Evolutionary conservation across 129 eudicot species (phyloP), one percentile per base, ranked within the genome.

Genomic region (Arctium lappa): DNA sequence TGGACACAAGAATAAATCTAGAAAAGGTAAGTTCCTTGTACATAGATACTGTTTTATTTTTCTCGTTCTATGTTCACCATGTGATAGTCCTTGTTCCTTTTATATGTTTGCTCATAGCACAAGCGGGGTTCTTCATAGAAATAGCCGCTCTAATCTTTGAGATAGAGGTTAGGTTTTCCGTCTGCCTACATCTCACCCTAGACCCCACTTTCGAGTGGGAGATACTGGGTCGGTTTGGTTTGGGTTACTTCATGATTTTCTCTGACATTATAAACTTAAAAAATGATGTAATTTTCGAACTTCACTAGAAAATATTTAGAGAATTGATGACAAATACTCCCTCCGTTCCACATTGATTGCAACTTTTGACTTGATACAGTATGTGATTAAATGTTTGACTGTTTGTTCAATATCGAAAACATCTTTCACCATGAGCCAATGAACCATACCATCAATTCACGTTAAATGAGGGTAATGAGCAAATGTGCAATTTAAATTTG

Each of bases 1-100:
- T 79, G 99, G 98, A 42, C 91, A 91, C 95, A 93, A 89, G 86
- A 93, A 74, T 77, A 91, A 81, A 88, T 76, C 97, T 37, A 88
- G 88, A 73, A 93, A 65, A 95, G 98, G 99, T 90, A 88, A 29
- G 34, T 66, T 27, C 34, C 71, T 66, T 42, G 50, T 48, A 81
- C 12, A 75, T 42, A 22, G 32, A 48, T 36, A 33, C 38, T 15
- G 60, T 70, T 37, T 34, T 50, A 9, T 50, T 50, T 44, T 44
- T 44, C 1, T 8, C 50, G 50, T 44, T 44, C 50, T 50, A 50
- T 50, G 63, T 50, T 50, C 63, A 50, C 22, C 63, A 50, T 50
- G 63, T 50, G 63, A 13, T 50, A 50, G 22, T 44, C 53, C 15
- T 44, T 22, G 27, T 22, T 22, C 0, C 27, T 22, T 22, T 22